A percentile compares a stretch with the other conserved stretches of the same genome.
These are phyloP conservation scores for Beauveria sp. DNA, from an alignment of 2,329 filamentous ascomycete genomes.

Conservation along the genomic window DNA sequence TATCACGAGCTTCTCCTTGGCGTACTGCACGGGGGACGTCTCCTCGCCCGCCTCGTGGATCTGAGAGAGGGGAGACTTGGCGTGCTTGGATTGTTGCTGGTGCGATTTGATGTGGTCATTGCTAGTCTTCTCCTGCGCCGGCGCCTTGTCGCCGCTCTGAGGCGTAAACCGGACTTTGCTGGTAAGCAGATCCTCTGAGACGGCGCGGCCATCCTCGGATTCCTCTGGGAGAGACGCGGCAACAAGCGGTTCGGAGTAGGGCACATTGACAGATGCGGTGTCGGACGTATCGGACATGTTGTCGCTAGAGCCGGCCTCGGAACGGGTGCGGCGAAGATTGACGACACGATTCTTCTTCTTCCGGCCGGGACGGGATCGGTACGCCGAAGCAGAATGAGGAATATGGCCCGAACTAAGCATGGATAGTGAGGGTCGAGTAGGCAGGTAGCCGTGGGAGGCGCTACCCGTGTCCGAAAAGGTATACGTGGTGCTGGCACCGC, in stretches of 20 bases:
- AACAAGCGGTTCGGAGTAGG: constrained; percentile 54
- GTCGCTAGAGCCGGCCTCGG: constrained; percentile 45
- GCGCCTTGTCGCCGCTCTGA: constrained; percentile 10
- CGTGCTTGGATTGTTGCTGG: constrained; percentile 15
- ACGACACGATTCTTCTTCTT: constrained; percentile 82
- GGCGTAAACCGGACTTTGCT: constrained; percentile 36
- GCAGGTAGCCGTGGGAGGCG: constrained; percentile 50
- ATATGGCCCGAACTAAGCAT: constrained; percentile 54
- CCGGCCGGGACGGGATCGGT: constrained; percentile 54
- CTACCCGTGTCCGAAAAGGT: constrained; percentile 68
- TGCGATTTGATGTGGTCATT: constrained; percentile 19
- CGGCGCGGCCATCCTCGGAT: constrained; percentile 39
- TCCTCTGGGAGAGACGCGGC: constrained; percentile 53
- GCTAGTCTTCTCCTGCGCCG: constrained; percentile 17
- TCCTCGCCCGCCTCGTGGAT: constrained; percentile 17
- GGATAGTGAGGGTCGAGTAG: constrained; percentile 61
- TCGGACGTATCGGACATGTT: constrained; percentile 42
- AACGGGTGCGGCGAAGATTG: constrained; percentile 62
- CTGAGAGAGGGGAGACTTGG: constrained; percentile 14
- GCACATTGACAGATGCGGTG: constrained; percentile 46
- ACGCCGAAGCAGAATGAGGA: constrained; percentile 55
- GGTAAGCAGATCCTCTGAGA: constrained; percentile 20
- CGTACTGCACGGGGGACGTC: constrained; percentile 18
- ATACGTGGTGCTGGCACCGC: constrained; percentile 56
- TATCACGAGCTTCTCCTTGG: constrained; percentile 23